Conservation (phyloP, 169 alveolate genomes). For the Fabrea salina region DNA sequence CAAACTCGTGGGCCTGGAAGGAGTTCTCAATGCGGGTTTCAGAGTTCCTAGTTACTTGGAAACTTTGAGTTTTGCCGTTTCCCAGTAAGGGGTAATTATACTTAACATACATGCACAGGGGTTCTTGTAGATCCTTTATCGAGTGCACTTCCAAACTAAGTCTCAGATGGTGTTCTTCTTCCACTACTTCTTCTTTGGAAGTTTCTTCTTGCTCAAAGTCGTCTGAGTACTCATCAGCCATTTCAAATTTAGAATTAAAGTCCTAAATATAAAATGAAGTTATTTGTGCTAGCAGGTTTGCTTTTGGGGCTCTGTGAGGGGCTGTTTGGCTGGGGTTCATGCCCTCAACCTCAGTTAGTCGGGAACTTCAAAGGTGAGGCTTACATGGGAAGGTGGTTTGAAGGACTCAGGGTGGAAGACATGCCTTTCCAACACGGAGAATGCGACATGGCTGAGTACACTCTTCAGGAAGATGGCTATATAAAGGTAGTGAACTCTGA, state of each 20-base stretch:
- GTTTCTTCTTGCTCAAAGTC: neutral
- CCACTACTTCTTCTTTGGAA: constrained; percentile 12
- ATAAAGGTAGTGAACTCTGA: neutral
- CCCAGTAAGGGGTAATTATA: constrained; percentile 18
- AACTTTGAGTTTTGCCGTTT: constrained; percentile 14
- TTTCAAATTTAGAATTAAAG: no score
- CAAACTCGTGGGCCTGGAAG: constrained; percentile 45
- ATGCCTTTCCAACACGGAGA: neutral
- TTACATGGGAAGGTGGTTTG: neutral
- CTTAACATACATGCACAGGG: constrained; percentile 1
- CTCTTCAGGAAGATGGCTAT: neutral
- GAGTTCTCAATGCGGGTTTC: constrained; percentile 40
- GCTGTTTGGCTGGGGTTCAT: neutral
- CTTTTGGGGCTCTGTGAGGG: no score
- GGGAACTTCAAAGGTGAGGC: neutral
- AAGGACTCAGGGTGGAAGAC: neutral
- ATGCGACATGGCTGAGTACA: neutral
- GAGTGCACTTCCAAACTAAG: constrained; percentile 17
- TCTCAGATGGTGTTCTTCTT: constrained; percentile 27
- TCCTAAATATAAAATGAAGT: no score
- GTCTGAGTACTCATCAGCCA: neutral
- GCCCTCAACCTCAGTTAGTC: neutral
- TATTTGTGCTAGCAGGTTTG: no score
- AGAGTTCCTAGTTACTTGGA: neutral
- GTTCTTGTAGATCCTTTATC: neutral